Evolutionary conservation across 2,329 filamentous ascomycete species (phyloP).

Genomic region (Claviceps sp.): DNA sequence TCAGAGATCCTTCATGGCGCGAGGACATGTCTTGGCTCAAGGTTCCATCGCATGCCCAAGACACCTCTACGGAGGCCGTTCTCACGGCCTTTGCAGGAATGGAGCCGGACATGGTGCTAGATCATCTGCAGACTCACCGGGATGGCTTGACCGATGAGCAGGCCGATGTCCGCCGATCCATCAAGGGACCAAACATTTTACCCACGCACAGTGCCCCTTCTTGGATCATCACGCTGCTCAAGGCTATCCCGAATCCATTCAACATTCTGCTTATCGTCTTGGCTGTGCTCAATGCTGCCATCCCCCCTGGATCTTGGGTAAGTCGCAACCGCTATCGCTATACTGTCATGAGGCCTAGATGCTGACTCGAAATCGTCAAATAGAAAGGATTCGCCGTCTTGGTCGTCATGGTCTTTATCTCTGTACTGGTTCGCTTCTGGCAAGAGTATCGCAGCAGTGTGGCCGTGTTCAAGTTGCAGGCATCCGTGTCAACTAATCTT

Average conservation of each 20-base stretch:
- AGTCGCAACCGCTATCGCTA: background rate
- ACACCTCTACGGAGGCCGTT: constrained; percentile 10
- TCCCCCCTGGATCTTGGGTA: constrained; percentile 10
- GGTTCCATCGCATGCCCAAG: constrained; percentile 5
- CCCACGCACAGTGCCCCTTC: constrained; percentile 14
- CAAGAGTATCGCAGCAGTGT: constrained; percentile 16
- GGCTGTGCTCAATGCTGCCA: constrained; percentile 13
- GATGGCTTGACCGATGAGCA: constrained; percentile 12
- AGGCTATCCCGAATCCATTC: constrained; percentile 15
- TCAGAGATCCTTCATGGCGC: constrained; percentile 1
- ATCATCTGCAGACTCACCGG: constrained; percentile 10
- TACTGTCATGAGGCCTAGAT: background rate
- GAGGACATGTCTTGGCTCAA: constrained; percentile 5
- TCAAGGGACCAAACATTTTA: constrained; percentile 13
- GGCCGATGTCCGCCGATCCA: constrained; percentile 10
- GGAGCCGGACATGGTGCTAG: constrained; percentile 8
- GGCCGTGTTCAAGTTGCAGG: constrained; percentile 14
- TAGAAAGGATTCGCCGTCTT: constrained; percentile 13
- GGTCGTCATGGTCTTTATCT: constrained; percentile 14
- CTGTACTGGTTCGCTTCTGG: constrained; percentile 16
- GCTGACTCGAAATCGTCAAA: background rate
- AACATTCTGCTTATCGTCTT: constrained; percentile 13
- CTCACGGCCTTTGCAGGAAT: constrained; percentile 11
- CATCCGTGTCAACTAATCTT: constrained; percentile 12
- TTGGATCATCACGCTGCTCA: constrained; percentile 14